Conservation (phyloP, 371 early-diverging fungal species). For the Dichotomocladium elegans region DNA sequence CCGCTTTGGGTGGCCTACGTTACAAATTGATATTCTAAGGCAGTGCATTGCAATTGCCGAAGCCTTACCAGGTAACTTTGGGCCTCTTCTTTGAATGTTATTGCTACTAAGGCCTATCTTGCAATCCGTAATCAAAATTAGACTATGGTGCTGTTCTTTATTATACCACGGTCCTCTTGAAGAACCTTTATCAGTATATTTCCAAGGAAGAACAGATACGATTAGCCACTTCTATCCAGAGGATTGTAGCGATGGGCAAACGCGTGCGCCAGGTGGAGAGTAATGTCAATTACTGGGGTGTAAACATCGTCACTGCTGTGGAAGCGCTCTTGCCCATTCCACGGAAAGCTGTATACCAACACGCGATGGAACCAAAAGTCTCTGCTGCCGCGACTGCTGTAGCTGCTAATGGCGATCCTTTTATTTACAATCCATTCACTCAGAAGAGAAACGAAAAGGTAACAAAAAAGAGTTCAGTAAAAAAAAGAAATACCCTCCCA, state of each 20-base stretch:
- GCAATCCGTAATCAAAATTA: too few relatives aligned
- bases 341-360: slow-evolving; percentile 30
- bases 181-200: slow-evolving; percentile 60
- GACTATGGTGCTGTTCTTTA: slow-evolving; percentile 61
- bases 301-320: slow-evolving; percentile 40
- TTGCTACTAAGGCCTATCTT: neutral
- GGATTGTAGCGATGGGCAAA: slow-evolving; percentile 47
- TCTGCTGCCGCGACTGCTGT: slow-evolving; percentile 12
- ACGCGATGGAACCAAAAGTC: neutral
- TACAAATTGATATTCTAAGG: slow-evolving; percentile 74
- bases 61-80: slow-evolving; percentile 57
- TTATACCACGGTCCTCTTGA: slow-evolving; percentile 62
- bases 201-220: slow-evolving; percentile 65
- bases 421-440: slow-evolving; percentile 77
- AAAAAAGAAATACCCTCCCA: neutral
- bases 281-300: slow-evolving; percentile 47
- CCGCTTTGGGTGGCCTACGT: slow-evolving; percentile 70
- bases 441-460: slow-evolving; percentile 45
- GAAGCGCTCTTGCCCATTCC: slow-evolving; percentile 36
- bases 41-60: slow-evolving; percentile 76
- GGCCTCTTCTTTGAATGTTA: neutral
- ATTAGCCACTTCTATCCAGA: slow-evolving; percentile 58
- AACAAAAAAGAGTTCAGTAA: neutral
- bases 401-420: slow-evolving; percentile 50
- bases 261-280: slow-evolving; percentile 23